Evolutionary conservation across 345 rosid genomes (phyloP).

Genomic region (Gossypium australe): DNA sequence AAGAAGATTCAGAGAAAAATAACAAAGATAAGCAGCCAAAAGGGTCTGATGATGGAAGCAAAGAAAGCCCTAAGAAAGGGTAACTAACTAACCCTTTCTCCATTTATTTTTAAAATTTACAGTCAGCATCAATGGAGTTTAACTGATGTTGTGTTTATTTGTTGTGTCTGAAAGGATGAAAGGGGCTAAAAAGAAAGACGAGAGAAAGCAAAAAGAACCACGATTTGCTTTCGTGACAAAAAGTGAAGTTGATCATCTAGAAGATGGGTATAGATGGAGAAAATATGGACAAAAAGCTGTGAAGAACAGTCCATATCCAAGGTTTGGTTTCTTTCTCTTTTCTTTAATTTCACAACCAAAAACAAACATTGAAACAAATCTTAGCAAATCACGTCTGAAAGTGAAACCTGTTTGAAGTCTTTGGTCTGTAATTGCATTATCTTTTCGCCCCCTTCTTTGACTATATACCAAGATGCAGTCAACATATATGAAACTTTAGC

Average conservation of each 20-base stretch:
- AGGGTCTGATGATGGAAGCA: constrained; percentile 37
- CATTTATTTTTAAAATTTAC: background rate
- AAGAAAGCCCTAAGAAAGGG: constrained; percentile 47
- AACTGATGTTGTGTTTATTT: background rate
- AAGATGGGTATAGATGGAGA: constrained; percentile 90
- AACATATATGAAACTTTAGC: background rate
- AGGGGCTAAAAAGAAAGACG: constrained; percentile 44
- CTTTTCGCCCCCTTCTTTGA: constrained; percentile 7
- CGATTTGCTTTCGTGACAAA: constrained; percentile 81
- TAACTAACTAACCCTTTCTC: constrained; percentile 16
- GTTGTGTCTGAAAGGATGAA: constrained; percentile 31
- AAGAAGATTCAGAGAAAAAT: constrained; percentile 51
- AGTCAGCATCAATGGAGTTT: no score
- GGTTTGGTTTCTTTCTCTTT: constrained; percentile 26
- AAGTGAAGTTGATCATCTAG: constrained; percentile 81
- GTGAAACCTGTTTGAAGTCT: background rate
- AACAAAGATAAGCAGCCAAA: constrained; percentile 28
- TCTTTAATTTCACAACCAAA: background rate
- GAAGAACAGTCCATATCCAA: constrained; percentile 70
- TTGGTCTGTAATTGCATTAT: background rate
- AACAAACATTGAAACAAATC: constrained; percentile 4
- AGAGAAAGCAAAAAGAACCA: constrained; percentile 57
- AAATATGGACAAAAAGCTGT: constrained; percentile 90
- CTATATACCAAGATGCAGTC: background rate
- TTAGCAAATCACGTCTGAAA: constrained; percentile 1